phyloP scores from a whole-genome alignment of 305 asterid genomes.

The Rubia peregrina region DNA sequence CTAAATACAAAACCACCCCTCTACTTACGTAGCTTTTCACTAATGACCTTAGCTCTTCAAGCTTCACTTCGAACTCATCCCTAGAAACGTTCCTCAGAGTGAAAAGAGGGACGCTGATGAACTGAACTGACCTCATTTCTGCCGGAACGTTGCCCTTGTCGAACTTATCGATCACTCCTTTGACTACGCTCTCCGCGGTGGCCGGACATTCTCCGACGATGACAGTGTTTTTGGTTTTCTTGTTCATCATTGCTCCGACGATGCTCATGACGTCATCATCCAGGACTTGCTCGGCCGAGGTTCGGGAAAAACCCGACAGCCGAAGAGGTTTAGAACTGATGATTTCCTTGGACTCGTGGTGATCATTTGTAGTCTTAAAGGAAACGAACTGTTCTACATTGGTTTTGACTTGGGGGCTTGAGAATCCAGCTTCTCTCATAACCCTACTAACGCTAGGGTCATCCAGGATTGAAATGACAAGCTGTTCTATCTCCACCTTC shows the following conservation, averaged over 20 bases:
- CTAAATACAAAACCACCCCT: conserved; percentile 78
- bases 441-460: conserved; percentile 96
- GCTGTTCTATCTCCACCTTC: conserved; percentile 71
- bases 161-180: conserved; percentile 60
- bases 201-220: conserved; percentile 44
- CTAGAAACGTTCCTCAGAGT: conserved; percentile 46
- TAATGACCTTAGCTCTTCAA: conserved; percentile 63
- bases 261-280: conserved; percentile 44
- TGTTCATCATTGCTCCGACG: conserved; percentile 55
- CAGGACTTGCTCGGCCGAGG: conserved; percentile 19
- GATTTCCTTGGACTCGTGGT: conserved; percentile 26
- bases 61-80: conserved; percentile 64
- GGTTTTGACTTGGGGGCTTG: conserved; percentile 72
- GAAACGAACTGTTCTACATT: conserved; percentile 60
- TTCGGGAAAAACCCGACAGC: conserved; percentile 27
- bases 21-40: conserved; percentile 47
- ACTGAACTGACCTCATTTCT: conserved; percentile 60
- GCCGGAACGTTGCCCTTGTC: conserved; percentile 47
- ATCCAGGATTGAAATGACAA: conserved; percentile 71
- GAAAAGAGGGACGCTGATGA: conserved; percentile 72
- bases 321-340: conserved; percentile 22
- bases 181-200: conserved; percentile 47
- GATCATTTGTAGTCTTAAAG: conserved; percentile 22
- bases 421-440: conserved; percentile 93
- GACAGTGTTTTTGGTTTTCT: conserved; percentile 47